Evolutionary conservation across 768 basidiomycete species (phyloP).

Genomic region (Cyathus striatus): DNA sequence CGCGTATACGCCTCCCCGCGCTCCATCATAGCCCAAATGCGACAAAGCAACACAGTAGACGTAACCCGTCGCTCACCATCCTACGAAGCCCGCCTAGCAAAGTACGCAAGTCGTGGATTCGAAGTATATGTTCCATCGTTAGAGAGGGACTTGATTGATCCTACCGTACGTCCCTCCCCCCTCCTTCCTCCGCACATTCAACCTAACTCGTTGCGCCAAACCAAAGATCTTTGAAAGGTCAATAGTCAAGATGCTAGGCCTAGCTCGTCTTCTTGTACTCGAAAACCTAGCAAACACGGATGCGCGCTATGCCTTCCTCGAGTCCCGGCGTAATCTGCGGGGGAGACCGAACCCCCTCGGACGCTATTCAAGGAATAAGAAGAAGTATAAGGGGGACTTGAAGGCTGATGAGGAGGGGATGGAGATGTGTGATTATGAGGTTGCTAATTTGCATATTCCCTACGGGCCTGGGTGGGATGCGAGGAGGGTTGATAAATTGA

Average conservation of each 20-base stretch:
- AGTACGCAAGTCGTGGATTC: conserved; percentile 49
- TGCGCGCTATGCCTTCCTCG: conserved; percentile 39
- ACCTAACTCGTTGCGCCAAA: not conserved
- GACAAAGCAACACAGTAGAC: conserved; percentile 61
- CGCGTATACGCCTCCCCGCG: conserved; percentile 60
- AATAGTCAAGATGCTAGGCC: conserved; percentile 49
- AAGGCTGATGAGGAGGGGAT: conserved; percentile 40
- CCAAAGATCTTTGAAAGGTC: conserved; percentile 53
- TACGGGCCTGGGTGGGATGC: conserved; percentile 61
- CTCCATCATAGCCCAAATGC: conserved; percentile 57
- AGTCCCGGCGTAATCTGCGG: conserved; percentile 43
- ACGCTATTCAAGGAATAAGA: conserved; percentile 24
- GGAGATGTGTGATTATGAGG: conserved; percentile 56
- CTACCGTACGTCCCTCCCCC: conserved; percentile 36
- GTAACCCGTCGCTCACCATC: conserved; percentile 61
- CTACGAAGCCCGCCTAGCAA: conserved; percentile 57
- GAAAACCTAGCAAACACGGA: conserved; percentile 47
- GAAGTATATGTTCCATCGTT: conserved; percentile 55
- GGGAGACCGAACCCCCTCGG: conserved; percentile 33
- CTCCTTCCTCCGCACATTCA: not conserved
- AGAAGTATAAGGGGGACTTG: conserved; percentile 50
- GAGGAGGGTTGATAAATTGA: conserved; percentile 47
- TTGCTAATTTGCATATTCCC: conserved; percentile 48
- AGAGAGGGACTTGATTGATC: conserved; percentile 47
- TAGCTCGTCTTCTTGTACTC: conserved; percentile 57